Base-by-base conservation (phyloP, 23 red algal species). In the Cyanidiococcus yangmingshanensis region DNA sequence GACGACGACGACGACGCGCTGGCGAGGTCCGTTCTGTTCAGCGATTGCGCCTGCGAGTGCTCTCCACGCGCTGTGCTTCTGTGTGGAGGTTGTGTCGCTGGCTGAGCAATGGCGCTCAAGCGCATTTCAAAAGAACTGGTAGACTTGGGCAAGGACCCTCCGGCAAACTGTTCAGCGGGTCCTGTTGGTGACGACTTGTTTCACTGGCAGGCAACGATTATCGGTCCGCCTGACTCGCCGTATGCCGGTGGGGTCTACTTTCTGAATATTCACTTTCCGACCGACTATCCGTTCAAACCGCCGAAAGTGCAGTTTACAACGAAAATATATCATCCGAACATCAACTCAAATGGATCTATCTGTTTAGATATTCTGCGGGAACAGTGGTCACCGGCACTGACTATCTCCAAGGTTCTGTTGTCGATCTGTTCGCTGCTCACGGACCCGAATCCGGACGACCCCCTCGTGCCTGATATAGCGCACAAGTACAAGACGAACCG, bases 201-300 rank as follows among this genome's bases (percentile, higher is more conserved):
- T 79, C 87, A 96, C 80, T 96, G 92, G 92, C 92, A 96, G 82
- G 92, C 92, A 50, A 91, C 92, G 51, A 96, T 96, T 68, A 96
- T 96, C 83, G 92, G 92, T 57, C 92, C 92, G 77, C 92, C 92
- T 17, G 92, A 96, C 39, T 96, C 92, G 37, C 92, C 92, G 34
- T 96, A 96, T 76, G 78, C 85, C 3, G 92, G 92, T 40, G 92
- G 92, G 33, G 92, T 96, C 25, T 96, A 87, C 79, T 96, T 96
- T 68, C 75, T 96, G 38, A 96, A 77, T 67, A 90, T 96, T 37
- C 88, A 96, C 77, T 96, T 96, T 75, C 92, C 92, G 39, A 96
- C 92, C 37, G 92, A 96, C 80, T 96, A 96, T 79, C 92, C 92
- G 15, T 96, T 96, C 80, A 96, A 96, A 77, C 87, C 92, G 35